These are phyloP conservation scores for Suillus variegatus DNA, from an alignment of 768 basidiomycete species.

Conservation along the genomic window DNA sequence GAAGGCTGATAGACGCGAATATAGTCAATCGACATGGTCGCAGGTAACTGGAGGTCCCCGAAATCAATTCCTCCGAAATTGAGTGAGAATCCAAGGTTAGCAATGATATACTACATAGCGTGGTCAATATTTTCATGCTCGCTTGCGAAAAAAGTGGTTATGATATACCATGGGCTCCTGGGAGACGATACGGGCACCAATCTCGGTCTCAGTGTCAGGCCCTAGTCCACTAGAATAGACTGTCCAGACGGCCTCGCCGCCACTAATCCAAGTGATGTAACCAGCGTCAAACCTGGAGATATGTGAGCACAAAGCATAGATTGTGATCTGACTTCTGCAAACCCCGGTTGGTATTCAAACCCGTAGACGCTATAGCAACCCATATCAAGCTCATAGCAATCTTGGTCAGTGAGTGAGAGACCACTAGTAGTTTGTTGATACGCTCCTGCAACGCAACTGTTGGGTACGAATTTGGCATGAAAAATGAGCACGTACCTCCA, in stretches of 20 bases:
- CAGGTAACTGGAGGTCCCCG: conserved; percentile 51
- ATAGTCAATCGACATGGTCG: conserved; percentile 75
- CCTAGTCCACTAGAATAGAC: conserved; percentile 49
- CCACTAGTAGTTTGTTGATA: conserved; percentile 44
- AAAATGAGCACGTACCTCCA: conserved; percentile 36
- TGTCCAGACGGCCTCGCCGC: conserved; percentile 58
- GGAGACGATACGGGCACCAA: conserved; percentile 59
- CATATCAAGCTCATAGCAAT: conserved; percentile 43
- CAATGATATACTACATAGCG: conserved; percentile 58
- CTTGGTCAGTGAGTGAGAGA: conserved; percentile 38
- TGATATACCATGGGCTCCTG: conserved; percentile 68
- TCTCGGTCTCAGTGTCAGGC: conserved; percentile 51
- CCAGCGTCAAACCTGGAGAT: conserved; percentile 43
- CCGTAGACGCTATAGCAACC: conserved; percentile 52
- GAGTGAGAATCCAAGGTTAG: conserved; percentile 68
- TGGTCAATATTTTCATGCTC: not conserved
- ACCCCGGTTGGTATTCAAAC: conserved; percentile 53
- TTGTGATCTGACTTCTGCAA: not conserved
- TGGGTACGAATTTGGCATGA: conserved; percentile 29
- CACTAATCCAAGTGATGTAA: conserved; percentile 73
- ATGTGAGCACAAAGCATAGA: not conserved
- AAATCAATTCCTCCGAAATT: conserved; percentile 71
- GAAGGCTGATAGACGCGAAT: conserved; percentile 74
- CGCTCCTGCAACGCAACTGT: conserved; percentile 20
- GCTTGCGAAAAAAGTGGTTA: not conserved